A percentile compares a stretch with the other conserved stretches of the same genome.
phyloP scores from a whole-genome alignment of 768 basidiomycete species.

The Boletus reticulatus region DNA sequence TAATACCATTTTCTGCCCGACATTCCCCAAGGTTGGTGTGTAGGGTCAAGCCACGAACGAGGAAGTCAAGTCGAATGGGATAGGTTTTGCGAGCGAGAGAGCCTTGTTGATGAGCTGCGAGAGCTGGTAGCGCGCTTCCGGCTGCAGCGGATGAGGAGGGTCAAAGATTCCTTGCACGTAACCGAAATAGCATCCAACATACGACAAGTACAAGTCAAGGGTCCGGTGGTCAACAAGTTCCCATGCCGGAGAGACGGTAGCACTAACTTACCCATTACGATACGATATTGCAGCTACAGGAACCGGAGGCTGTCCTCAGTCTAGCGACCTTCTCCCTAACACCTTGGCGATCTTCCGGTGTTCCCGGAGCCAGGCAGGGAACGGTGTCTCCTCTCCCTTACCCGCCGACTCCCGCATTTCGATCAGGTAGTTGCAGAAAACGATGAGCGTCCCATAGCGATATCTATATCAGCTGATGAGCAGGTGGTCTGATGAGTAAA shows the following conservation, averaged over 20 bases:
- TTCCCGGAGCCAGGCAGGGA: slow-evolving; percentile 80
- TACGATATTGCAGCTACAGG: neutral
- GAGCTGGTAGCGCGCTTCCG: no score
- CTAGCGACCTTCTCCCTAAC: slow-evolving; percentile 65
- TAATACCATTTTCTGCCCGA: no score
- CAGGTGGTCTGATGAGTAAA: neutral
- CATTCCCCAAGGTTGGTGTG: no score
- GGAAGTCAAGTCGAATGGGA: no score
- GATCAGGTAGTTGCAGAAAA: slow-evolving; percentile 92
- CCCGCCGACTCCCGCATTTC: slow-evolving; percentile 50
- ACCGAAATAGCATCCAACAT: no score
- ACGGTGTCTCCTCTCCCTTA: slow-evolving; percentile 45
- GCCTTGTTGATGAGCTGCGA: no score
- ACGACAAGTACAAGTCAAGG: no score
- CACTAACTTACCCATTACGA: neutral
- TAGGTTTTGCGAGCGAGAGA: no score
- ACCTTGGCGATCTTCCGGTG: slow-evolving; percentile 83
- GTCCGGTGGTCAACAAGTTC: slow-evolving; percentile 7
- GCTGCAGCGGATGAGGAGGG: no score
- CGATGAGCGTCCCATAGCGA: slow-evolving; percentile 89
- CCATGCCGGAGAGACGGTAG: neutral
- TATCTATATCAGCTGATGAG: slow-evolving; percentile 45
- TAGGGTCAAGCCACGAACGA: no score
- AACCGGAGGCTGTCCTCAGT: slow-evolving; percentile 40
- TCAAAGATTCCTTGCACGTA: no score